phyloP scores from a whole-genome alignment of 2,329 filamentous ascomycete species.

The Phyllosticta citribraziliensis region DNA sequence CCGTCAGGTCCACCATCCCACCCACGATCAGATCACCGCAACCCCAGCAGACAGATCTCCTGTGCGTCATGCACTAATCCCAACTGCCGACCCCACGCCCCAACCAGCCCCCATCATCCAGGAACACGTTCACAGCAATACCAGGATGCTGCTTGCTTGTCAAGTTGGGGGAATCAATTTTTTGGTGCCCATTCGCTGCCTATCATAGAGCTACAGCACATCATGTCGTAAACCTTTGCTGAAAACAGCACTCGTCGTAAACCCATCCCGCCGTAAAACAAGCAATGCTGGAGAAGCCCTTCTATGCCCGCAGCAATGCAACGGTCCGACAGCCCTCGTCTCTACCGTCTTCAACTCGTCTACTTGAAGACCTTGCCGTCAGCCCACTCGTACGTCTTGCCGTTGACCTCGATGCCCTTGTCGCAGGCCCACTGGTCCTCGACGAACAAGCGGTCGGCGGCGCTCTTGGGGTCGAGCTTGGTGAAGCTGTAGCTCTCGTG shows the following conservation, averaged over 20 bases:
- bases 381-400: slow-evolving; percentile 82
- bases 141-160: background rate
- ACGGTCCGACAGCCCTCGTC: background rate
- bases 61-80: slow-evolving; percentile 7
- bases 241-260: slow-evolving; percentile 4
- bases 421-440: slow-evolving; percentile 90
- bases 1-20: background rate
- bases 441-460: slow-evolving; percentile 76
- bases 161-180: slow-evolving; percentile 4
- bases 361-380: slow-evolving; percentile 99
- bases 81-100: background rate
- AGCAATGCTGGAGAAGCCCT: background rate
- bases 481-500: slow-evolving; percentile 92
- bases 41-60: slow-evolving; percentile 7
- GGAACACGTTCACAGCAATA: slow-evolving; percentile 1
- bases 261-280: slow-evolving; percentile 8
- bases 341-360: slow-evolving; percentile 23
- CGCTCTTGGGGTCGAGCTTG: slow-evolving; percentile 86
- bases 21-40: background rate
- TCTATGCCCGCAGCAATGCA: slow-evolving; percentile 8
- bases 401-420: slow-evolving; percentile 65
- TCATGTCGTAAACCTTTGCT: slow-evolving; percentile 9
- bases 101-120: background rate
- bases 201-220: slow-evolving; percentile 7
- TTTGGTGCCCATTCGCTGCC: background rate